Conservation (phyloP, 495 filamentous ascomycete genomes). For the Haplographium delicatum region DNA sequence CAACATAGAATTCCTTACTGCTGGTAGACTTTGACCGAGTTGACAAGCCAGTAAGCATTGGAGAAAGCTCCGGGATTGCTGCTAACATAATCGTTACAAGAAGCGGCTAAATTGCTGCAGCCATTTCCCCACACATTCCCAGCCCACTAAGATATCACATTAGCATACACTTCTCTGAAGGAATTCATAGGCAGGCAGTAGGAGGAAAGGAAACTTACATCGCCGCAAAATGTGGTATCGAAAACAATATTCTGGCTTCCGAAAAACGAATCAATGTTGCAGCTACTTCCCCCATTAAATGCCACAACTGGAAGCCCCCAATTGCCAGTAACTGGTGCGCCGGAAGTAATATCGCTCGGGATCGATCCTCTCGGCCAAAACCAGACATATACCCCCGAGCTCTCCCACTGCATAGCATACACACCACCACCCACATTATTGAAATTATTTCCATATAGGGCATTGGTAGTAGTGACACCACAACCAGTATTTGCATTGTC, state of each 20-base stretch:
- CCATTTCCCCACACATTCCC: conserved; percentile 53
- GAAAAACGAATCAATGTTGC: conserved; percentile 64
- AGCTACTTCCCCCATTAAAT: conserved; percentile 51
- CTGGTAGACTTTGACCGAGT: conserved; percentile 55
- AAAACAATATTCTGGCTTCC: conserved; percentile 68
- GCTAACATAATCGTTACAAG: conserved; percentile 54
- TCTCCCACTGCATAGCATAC: conserved; percentile 75
- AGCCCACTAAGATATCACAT: conserved; percentile 50
- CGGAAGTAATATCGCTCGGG: conserved; percentile 51
- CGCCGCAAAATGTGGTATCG: conserved; percentile 83
- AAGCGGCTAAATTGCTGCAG: conserved; percentile 37
- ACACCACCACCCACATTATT: conserved; percentile 71
- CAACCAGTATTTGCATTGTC: conserved; percentile 51
- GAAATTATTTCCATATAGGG: conserved; percentile 64
- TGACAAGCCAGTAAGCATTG: conserved; percentile 63
- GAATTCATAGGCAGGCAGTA: background rate
- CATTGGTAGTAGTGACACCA: conserved; percentile 36
- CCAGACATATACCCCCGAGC: conserved; percentile 55
- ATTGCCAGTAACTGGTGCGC: conserved; percentile 34
- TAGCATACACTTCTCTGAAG: conserved; percentile 2
- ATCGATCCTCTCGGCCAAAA: conserved; percentile 26
- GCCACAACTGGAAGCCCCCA: conserved; percentile 67
- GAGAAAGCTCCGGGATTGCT: conserved; percentile 50
- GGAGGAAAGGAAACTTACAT: conserved; percentile 57
- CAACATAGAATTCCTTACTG: background rate